phyloP scores from a whole-genome alignment of 352 stramenopile species.

The Phytophthora hybrid region DNA sequence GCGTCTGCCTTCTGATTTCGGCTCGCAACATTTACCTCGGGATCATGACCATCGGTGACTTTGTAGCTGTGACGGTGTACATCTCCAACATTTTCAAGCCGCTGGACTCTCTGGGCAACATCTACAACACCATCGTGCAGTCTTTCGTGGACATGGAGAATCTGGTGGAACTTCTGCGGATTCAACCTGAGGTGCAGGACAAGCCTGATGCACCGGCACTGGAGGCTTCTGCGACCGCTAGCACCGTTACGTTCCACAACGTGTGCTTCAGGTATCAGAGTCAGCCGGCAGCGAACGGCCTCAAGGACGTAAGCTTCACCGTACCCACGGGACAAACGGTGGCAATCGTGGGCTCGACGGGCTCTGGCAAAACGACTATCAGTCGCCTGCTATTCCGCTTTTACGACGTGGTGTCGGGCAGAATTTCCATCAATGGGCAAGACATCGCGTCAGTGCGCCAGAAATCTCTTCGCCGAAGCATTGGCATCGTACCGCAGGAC shows the following conservation, averaged over 20 bases:
- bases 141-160: conserved; percentile 97
- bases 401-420: conserved; percentile 92
- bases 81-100: conserved; percentile 96
- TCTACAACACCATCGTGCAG: conserved; percentile 98
- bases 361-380: conserved; percentile 95
- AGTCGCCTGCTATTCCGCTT: conserved; percentile 96
- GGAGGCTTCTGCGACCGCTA: conserved; percentile 48
- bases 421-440: conserved; percentile 88
- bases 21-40: conserved; percentile 57
- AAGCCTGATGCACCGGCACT: conserved; percentile 70
- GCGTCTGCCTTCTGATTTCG: conserved; percentile 74
- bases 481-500: conserved; percentile 97
- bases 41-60: conserved; percentile 92
- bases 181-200: conserved; percentile 94
- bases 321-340: conserved; percentile 87
- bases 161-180: conserved; percentile 93
- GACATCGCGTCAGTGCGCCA: conserved; percentile 91
- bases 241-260: conserved; percentile 92
- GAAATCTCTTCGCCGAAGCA: conserved; percentile 87
- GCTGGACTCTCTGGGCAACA: conserved; percentile 95
- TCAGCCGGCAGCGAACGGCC: conserved; percentile 82
- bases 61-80: conserved; percentile 96
- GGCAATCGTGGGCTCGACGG: conserved; percentile 94
- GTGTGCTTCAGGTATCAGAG: conserved; percentile 94
- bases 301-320: conserved; percentile 86